Conservation (phyloP, 1,284 basidiomycete species). For the Ganoderma lingzhi region DNA sequence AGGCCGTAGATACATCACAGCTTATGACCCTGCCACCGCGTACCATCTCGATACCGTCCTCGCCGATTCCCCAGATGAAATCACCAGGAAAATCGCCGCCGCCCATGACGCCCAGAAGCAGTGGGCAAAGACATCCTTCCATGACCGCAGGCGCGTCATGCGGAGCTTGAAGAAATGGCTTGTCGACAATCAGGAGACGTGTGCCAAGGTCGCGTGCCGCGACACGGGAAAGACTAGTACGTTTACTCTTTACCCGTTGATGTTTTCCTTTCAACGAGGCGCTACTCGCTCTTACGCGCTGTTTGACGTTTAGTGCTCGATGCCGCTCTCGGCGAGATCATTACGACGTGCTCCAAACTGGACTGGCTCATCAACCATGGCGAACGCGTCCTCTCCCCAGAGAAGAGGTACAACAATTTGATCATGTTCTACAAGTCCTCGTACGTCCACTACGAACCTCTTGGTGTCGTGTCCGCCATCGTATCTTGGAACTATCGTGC, state of each 20-base stretch:
- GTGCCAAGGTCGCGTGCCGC: conserved; percentile 90
- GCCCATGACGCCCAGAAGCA: conserved; percentile 74
- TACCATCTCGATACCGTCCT: conserved; percentile 77
- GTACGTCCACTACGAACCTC: conserved; percentile 88
- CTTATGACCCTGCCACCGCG: conserved; percentile 91
- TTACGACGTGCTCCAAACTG: conserved; percentile 90
- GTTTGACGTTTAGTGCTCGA: conserved; percentile 71
- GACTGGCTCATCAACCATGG: conserved; percentile 89
- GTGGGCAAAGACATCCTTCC: conserved; percentile 81
- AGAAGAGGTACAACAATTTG: conserved; percentile 76
- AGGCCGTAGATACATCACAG: conserved; percentile 81
- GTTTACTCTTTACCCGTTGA: conserved; percentile 41
- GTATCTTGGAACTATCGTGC: conserved; percentile 95
- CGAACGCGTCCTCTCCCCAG: conserved; percentile 76
- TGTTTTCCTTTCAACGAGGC: not conserved
- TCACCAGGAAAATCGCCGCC: conserved; percentile 71
- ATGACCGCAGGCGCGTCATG: conserved; percentile 81
- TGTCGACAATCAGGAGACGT: conserved; percentile 85
- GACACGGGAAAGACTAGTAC: conserved; percentile 96
- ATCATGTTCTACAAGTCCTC: conserved; percentile 88
- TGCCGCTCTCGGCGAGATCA: conserved; percentile 88
- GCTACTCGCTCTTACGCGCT: not conserved
- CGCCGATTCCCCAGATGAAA: conserved; percentile 74
- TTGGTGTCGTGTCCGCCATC: conserved; percentile 93
- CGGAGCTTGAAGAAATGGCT: conserved; percentile 91